Conservation (phyloP, 306 rosid genomes). For the cucumber (Cucumis sativus) region Cucumber_9930_V3 NC_026655.2:9382501-9383000, state of each 20-base stretch:
- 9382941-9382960: neutral
- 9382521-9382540: constrained; percentile 86
- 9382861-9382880: neutral
- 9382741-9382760: constrained; percentile 64
- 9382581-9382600: neutral
- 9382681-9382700: constrained; percentile 77
- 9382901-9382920: neutral
- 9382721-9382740: constrained; percentile 76
- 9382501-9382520: constrained; percentile 63
- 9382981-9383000: neutral
- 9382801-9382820: neutral
- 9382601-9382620: neutral
- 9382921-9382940: neutral
- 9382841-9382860: neutral
- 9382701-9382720: constrained; percentile 86
- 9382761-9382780: neutral
- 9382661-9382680: constrained; percentile 74
- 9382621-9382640: constrained; percentile 5
- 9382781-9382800: neutral
- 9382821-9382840: neutral
- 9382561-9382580: constrained; percentile 53
- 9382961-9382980: neutral
- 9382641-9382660: constrained; percentile 37
- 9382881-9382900: neutral
- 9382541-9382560: constrained; percentile 95